Conservation (phyloP, 768 basidiomycete genomes). For the Boletus bicolor region DNA sequence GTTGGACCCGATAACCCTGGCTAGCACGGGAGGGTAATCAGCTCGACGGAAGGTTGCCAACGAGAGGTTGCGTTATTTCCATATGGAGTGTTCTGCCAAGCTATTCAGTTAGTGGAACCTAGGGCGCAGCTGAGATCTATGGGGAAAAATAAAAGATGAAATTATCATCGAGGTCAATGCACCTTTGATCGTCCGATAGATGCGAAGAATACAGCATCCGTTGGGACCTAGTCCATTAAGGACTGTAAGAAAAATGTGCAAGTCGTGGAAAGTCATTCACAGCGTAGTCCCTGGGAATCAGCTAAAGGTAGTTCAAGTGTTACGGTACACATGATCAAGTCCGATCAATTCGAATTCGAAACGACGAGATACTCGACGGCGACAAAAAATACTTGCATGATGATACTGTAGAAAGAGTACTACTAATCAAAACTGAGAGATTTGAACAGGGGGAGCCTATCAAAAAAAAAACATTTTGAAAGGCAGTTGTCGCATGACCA, state of each 20-base stretch:
- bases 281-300: not conserved
- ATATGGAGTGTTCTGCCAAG: not conserved
- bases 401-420: not conserved
- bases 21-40: not conserved
- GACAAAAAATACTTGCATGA: slow-evolving; percentile 6
- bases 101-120: not conserved
- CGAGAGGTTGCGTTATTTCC: not conserved
- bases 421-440: not conserved
- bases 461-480: not conserved
- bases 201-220: not conserved
- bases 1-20: too few species aligned
- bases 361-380: not conserved
- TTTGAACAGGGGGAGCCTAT: not conserved
- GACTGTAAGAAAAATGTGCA: not conserved
- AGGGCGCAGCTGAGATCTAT: not conserved
- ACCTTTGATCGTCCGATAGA: slow-evolving; percentile 2
- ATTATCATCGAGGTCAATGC: not conserved
- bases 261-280: not conserved
- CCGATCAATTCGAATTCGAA: slow-evolving; percentile 2
- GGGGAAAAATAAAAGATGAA: not conserved
- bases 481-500: not conserved
- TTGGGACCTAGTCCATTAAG: not conserved
- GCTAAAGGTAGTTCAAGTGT: too few species aligned
- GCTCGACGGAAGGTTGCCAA: not conserved
- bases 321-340: not conserved